Percentiles rank a stretch among this genome's conserved stretches.
These are phyloP conservation scores for Scleroderma citrinum DNA, from an alignment of 768 basidiomycete species.

Conservation along the genomic window DNA sequence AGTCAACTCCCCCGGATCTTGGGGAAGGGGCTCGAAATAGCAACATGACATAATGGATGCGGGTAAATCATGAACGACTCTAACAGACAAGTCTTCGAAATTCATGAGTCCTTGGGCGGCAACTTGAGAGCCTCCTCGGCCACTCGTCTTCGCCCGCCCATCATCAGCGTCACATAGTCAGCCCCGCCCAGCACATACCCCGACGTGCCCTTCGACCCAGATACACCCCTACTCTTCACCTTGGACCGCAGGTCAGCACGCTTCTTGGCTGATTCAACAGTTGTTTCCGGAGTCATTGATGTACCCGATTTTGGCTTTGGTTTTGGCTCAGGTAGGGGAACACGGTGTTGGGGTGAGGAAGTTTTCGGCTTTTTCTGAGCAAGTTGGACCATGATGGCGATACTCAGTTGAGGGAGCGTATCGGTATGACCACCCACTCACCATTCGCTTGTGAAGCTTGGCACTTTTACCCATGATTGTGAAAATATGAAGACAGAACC, in stretches of 20 bases:
- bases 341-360: constrained; percentile 4
- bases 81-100: not conserved
- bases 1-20: constrained; percentile 17
- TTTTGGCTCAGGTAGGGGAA: not conserved
- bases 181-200: constrained; percentile 60
- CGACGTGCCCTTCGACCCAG: constrained; percentile 3
- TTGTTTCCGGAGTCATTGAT: not conserved
- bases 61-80: no score
- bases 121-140: constrained; percentile 62
- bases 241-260: constrained; percentile 23
- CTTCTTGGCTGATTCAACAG: constrained; percentile 22
- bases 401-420: not conserved
- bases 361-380: constrained; percentile 22
- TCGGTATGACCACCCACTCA: constrained; percentile 9
- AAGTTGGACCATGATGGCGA: not conserved
- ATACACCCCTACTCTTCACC: constrained; percentile 10
- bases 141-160: constrained; percentile 66
- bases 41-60: not conserved
- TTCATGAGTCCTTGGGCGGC: constrained; percentile 19
- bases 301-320: not conserved
- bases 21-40: not conserved
- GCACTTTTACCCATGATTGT: constrained; percentile 31
- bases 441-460: constrained; percentile 30
- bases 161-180: constrained; percentile 69
- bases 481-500: no score